Base-by-base conservation (phyloP, 1,284 basidiomycete species). In the Rhodotorula sp. region DNA sequence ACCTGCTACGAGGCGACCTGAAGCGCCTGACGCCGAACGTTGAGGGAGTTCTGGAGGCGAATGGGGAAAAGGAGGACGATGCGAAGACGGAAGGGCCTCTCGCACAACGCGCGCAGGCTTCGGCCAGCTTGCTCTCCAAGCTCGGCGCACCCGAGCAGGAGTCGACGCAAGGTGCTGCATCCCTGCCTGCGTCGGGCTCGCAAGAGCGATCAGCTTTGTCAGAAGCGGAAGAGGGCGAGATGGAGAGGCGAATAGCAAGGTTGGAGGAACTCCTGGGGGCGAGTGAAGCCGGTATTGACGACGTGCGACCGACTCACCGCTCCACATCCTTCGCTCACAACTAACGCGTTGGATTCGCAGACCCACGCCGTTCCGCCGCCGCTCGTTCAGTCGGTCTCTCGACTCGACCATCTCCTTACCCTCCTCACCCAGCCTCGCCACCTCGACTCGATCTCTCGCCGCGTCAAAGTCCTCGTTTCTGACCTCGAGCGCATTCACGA, bases 401-500 rank as follows among this genome's bases (percentile, higher is more conserved):
- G 91, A 40, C 86, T 97, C 50, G 92, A 92, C 77, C 87, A 88
- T 37, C 91, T 94, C 80, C 83, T 98, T 40, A 87, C 88, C 3
- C 84, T 98, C 22, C 86, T 99, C 61, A 92, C 94, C 0, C 94
- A 98, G 82, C 95, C 96, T 0, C 88, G 94, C 10, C 94, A 99
- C 79, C 88, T 99, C 50, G 95, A 99, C 80, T 90, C 92, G n/a
- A 91, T 98, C 72, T 93, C 93, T 2, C 87, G 94, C 24, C 88
- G 95, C 13, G 87, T 98, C 74, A 99, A 98, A 78, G 83, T 97
- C 15, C 86, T 98, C 24, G 85, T 95, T 13, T 89, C 92, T 0
- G 95, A 99, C 79, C 86, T 99, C 65, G 95, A 98, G 69, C 87
- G 94, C 26, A 87, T 89, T 1, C 88, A 89, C 63, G 85, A 85